Evolutionary conservation across 345 rosid genomes (phyloP).

Genomic region (Salix exigua): DNA sequence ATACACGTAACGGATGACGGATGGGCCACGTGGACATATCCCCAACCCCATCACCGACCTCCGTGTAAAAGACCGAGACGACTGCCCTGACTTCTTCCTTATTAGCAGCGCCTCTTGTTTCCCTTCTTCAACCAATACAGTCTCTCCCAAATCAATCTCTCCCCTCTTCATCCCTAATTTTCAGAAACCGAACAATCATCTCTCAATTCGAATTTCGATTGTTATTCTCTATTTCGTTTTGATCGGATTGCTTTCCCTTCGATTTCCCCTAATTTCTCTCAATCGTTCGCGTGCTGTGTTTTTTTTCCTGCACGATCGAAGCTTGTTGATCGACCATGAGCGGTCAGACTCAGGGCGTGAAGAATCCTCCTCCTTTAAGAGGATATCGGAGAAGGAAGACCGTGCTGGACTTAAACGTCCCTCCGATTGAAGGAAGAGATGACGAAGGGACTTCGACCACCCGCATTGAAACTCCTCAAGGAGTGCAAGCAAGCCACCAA

Average conservation of each 20-base stretch:
- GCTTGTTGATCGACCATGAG: conserved; percentile 36
- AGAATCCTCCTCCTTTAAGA: conserved; percentile 38
- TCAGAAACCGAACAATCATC: too few relatives aligned
- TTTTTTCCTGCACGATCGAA: neutral
- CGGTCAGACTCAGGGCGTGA: conserved; percentile 27
- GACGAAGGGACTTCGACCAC: conserved; percentile 51
- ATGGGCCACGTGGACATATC: conserved; percentile 13
- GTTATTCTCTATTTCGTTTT: neutral
- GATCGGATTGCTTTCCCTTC: neutral
- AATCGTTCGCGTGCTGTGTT: neutral
- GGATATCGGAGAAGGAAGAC: conserved; percentile 55
- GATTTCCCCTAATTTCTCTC: neutral
- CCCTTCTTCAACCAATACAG: too few relatives aligned
- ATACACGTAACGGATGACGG: neutral
- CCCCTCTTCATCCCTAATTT: too few relatives aligned
- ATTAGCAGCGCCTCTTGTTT: too few relatives aligned
- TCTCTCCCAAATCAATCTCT: too few relatives aligned
- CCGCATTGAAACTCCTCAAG: conserved; percentile 21
- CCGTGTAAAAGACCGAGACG: conserved; percentile 7
- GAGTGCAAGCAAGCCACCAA: conserved; percentile 16
- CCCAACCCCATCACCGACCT: conserved; percentile 6
- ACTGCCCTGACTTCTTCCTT: too few relatives aligned
- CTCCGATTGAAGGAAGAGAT: conserved; percentile 49
- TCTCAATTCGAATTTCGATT: too few relatives aligned
- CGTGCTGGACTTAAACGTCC: conserved; percentile 44